These are phyloP conservation scores for Penicillium frequentans DNA, from an alignment of 2,329 filamentous ascomycete species.

Conservation along the genomic window DNA sequence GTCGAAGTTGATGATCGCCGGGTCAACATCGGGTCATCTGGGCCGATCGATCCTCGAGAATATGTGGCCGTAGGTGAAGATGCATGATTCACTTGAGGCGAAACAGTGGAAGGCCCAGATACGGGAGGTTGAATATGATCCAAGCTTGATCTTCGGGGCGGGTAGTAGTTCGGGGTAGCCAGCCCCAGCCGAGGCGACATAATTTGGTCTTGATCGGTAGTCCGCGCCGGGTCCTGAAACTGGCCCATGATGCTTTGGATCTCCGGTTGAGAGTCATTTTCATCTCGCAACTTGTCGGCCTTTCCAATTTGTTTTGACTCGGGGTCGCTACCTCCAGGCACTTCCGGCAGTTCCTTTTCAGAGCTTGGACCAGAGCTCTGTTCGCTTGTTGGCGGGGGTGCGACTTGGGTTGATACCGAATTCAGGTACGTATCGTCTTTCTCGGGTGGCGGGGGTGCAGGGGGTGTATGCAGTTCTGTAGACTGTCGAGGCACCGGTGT, in stretches of 20 bases:
- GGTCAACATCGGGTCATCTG: constrained; percentile 27
- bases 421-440: constrained; percentile 56
- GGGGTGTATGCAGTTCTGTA: constrained; percentile 22
- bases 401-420: constrained; percentile 42
- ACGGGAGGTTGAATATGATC: constrained; percentile 61
- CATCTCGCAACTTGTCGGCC: constrained; percentile 66
- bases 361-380: constrained; percentile 33
- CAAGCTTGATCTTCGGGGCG: constrained; percentile 82
- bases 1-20: constrained; percentile 39
- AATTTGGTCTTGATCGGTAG: constrained; percentile 74
- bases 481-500: constrained; percentile 14
- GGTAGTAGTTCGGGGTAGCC: constrained; percentile 68
- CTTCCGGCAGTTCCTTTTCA: constrained; percentile 42
- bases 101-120: constrained; percentile 23
- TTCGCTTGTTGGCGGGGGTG: constrained; percentile 43
- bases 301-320: constrained; percentile 49
- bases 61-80: constrained; percentile 27
- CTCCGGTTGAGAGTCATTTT: constrained; percentile 69
- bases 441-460: constrained; percentile 47
- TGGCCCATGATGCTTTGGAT: constrained; percentile 98
- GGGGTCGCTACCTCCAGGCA: constrained; percentile 29
- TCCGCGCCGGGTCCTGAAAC: constrained; percentile 74
- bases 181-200: constrained; percentile 88
- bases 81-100: constrained; percentile 19
- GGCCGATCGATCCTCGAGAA: constrained; percentile 22